These are phyloP conservation scores for Boletus sp. DNA, from an alignment of 768 basidiomycete genomes.

Conservation along the genomic window DNA sequence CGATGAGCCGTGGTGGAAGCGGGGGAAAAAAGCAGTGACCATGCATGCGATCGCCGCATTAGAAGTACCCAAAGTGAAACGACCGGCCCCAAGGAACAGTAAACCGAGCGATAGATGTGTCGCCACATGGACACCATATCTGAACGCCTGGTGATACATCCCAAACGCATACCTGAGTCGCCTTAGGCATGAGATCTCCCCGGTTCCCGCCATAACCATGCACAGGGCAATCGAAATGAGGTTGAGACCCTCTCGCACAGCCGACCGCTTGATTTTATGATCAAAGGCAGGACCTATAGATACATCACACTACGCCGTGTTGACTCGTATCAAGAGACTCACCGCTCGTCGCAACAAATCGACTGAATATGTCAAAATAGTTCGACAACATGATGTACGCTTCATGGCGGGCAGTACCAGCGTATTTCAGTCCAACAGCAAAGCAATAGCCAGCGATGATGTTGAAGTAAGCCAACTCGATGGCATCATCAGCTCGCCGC, in stretches of 20 bases:
- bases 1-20: slow-evolving; percentile 70
- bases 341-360: slow-evolving; percentile 68
- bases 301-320: slow-evolving; percentile 2
- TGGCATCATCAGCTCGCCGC: slow-evolving; percentile 54
- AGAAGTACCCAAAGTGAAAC: slow-evolving; percentile 88
- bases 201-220: slow-evolving; percentile 97
- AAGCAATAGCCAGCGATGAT: slow-evolving; percentile 91
- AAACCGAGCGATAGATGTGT: slow-evolving; percentile 89
- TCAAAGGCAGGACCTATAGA: slow-evolving; percentile 72
- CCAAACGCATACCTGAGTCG: slow-evolving; percentile 88
- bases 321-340: slow-evolving; percentile 22
- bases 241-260: slow-evolving; percentile 84
- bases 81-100: slow-evolving; percentile 89
- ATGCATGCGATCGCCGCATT: slow-evolving; percentile 89
- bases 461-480: slow-evolving; percentile 89
- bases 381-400: slow-evolving; percentile 81
- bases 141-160: slow-evolving; percentile 69
- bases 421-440: slow-evolving; percentile 86
- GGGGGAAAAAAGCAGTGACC: slow-evolving; percentile 88
- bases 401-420: slow-evolving; percentile 88
- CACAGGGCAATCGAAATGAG: slow-evolving; percentile 81
- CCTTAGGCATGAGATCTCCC: slow-evolving; percentile 85
- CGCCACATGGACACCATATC: slow-evolving; percentile 87
- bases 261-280: slow-evolving; percentile 81
- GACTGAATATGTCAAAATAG: slow-evolving; percentile 77